phyloP scores from a whole-genome alignment of 1,284 basidiomycete species.

The Austroboletus rostrupii region DNA sequence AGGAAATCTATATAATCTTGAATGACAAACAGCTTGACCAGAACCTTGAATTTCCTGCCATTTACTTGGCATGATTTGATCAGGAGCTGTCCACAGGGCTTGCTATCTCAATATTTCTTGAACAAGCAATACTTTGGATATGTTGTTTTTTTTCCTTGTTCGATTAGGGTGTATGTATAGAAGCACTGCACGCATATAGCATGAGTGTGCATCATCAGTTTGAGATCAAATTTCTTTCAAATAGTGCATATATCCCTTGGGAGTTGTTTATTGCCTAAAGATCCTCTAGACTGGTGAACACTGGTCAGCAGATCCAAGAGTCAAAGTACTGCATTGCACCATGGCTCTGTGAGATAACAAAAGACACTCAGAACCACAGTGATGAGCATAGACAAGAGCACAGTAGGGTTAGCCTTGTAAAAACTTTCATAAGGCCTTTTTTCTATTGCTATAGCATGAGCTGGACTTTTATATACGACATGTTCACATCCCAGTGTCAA shows the following conservation, averaged over 20 bases:
- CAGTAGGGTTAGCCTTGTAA: not conserved
- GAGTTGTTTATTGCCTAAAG: not conserved
- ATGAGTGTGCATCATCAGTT: not conserved
- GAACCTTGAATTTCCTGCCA: constrained; percentile 2
- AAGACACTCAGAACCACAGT: not conserved
- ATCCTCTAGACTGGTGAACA: not conserved
- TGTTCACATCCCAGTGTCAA: too few species aligned
- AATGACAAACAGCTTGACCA: constrained; percentile 23
- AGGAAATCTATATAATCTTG: constrained; percentile 33
- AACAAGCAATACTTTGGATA: constrained; percentile 3
- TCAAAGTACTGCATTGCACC: not conserved
- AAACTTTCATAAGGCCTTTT: not conserved
- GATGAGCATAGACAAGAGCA: constrained; percentile 1
- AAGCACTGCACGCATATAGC: not conserved
- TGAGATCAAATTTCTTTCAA: constrained; percentile 5
- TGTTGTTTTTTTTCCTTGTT: too few species aligned
- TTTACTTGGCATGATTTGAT: not conserved
- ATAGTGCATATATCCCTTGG: constrained; percentile 5
- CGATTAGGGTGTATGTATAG: not conserved
- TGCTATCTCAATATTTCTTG: not conserved
- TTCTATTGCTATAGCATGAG: too few species aligned
- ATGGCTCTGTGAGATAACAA: not conserved
- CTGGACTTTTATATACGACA: too few species aligned
- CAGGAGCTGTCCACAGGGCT: not conserved
- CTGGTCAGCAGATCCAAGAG: not conserved